Evolutionary conservation across 176 grass and related monocot genomes (phyloP), one percentile per base, ranked within the genome.

Genomic region (Oryza glumipatula): DNA sequence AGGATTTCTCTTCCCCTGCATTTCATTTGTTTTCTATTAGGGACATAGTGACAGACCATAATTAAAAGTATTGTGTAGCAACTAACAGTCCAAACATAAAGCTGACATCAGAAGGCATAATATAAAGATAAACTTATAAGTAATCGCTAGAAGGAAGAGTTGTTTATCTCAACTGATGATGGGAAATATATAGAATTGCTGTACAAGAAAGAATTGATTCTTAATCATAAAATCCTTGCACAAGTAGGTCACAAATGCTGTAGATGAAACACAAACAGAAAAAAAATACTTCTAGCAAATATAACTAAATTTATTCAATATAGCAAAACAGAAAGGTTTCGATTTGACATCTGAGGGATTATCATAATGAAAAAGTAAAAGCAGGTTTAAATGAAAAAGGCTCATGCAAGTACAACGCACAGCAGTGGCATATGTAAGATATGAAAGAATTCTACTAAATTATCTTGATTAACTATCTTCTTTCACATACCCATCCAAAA

Each of bases 1-100:
- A 76, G 96, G 96, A 89, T 98, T 98, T 85, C 54, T 95, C 87
- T 92, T 98, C 11, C 96, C 96, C 96, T 98, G 82, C 86, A 90
- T 61, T 72, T 58, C 68, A 79, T 83, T 86, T 82, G 35, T 35
- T 77, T 76, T 9, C 6, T 73, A 81, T 67, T 39, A 77, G 69
- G 64, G 43, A 72, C 52, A 56, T 17, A 43, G 74, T 76, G 24
- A 78, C 19, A 76, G 11, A 5, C 26, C 54, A 45, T 70, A 5
- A 76, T 45, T 73, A 30, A 35, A 80, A 83, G 41, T 83, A 19
- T 69, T 63, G 0, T 69, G 23, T 44, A 83, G n/a, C 5, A 80
- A 64, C 22, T 80, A 64, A 58, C 35, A 69, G 13, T 23, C 58
- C n/a, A 63, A 63, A 58, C 61, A 72, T 67, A 83, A 49, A 65